Evolutionary conservation across 257 asterid genomes (phyloP).

Genomic region (Przewalskia tangutica): DNA sequence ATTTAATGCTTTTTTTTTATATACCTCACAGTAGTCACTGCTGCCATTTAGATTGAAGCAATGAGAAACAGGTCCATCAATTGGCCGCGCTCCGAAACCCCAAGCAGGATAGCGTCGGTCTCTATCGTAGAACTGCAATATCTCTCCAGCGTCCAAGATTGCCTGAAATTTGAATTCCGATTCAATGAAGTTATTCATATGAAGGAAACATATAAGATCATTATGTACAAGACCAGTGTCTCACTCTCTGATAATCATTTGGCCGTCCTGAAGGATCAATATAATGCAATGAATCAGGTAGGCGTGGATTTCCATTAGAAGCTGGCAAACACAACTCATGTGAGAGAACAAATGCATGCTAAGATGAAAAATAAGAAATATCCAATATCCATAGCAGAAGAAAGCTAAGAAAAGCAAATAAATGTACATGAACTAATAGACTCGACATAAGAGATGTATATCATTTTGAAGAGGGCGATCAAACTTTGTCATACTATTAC

Average conservation of each 20-base stretch:
- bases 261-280: conserved; percentile 88
- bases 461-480: background rate
- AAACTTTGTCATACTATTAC: background rate
- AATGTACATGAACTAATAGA: background rate
- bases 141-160: conserved; percentile 75
- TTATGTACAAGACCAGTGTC: conserved; percentile 20
- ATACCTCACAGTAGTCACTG: conserved; percentile 75
- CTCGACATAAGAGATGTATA: background rate
- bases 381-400: background rate
- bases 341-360: background rate
- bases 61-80: conserved; percentile 97
- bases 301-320: conserved; percentile 96
- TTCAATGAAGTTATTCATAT: background rate
- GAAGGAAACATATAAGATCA: conserved; percentile 1
- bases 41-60: conserved; percentile 98
- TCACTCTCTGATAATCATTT: conserved; percentile 90
- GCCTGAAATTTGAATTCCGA: conserved; percentile 44
- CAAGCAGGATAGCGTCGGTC: conserved; percentile 91
- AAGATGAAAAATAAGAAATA: background rate
- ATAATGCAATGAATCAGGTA: conserved; percentile 92
- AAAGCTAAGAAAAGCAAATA: background rate
- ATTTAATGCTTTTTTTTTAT: background rate
- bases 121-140: conserved; percentile 78
- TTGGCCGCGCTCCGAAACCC: conserved; percentile 99
- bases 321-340: conserved; percentile 37